Evolutionary conservation across 2,329 filamentous ascomycete species (phyloP).

Genomic region (Apiospora kogelbergensis): DNA sequence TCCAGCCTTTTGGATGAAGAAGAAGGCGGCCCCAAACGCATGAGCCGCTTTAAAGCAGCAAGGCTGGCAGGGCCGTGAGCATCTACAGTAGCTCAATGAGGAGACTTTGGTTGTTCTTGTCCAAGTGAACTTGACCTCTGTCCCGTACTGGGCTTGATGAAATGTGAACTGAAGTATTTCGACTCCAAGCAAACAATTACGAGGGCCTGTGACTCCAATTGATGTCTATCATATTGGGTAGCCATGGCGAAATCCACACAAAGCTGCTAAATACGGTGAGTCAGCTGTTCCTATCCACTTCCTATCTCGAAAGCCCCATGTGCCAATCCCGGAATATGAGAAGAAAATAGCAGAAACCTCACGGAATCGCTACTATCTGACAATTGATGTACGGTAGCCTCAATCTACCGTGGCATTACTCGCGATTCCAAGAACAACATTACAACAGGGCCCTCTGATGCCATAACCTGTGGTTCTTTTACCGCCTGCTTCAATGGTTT

Average conservation of each 20-base stretch:
- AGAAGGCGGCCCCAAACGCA: conserved; percentile 59
- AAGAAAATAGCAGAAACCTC: neutral
- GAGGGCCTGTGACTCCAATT: neutral
- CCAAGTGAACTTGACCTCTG: neutral
- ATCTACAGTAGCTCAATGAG: conserved; percentile 18
- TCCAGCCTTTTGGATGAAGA: conserved; percentile 67
- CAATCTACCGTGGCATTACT: conserved; percentile 54
- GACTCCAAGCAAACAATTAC: neutral
- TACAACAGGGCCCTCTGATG: conserved; percentile 60
- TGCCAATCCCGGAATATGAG: neutral
- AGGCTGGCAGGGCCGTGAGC: conserved; percentile 54
- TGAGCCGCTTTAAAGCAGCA: conserved; percentile 75
- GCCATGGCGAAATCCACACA: neutral
- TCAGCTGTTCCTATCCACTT: neutral
- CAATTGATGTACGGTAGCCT: conserved; percentile 55
- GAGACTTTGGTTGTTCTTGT: conserved; percentile 14
- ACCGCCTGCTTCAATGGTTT: conserved; percentile 37
- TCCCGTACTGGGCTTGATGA: neutral
- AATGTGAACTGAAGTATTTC: neutral
- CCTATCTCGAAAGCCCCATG: neutral
- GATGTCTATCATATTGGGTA: too few species aligned
- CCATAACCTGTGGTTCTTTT: conserved; percentile 33
- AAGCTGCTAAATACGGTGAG: neutral
- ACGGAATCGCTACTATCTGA: conserved; percentile 47
- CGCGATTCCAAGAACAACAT: conserved; percentile 56